Evolutionary conservation across 1,139 yeast genomes (phyloP).

Genomic region (Kodamaea sp.): DNA sequence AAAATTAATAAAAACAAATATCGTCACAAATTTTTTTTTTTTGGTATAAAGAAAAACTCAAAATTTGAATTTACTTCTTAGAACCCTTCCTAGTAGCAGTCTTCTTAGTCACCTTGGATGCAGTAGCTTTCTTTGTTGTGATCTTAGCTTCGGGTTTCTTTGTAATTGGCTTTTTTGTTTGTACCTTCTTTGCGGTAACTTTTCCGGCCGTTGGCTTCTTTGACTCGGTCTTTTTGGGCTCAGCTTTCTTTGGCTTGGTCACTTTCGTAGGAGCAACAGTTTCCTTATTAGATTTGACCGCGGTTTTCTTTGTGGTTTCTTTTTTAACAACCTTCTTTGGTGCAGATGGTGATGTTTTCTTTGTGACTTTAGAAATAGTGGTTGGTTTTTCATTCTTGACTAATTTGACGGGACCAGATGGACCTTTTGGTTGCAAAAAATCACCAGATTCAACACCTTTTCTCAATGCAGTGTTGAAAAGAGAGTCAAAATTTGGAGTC

Average conservation of each 20-base stretch:
- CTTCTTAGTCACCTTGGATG: slow-evolving; percentile 16
- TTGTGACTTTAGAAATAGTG: slow-evolving; percentile 17
- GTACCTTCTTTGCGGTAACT: slow-evolving; percentile 16
- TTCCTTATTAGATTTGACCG: slow-evolving; percentile 14
- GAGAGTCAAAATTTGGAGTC: slow-evolving; percentile 64
- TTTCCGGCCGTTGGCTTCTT: slow-evolving; percentile 19
- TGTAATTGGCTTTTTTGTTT: slow-evolving; percentile 8
- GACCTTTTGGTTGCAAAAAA: slow-evolving; percentile 84
- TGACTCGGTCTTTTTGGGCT: slow-evolving; percentile 18
- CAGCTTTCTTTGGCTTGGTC: slow-evolving; percentile 10
- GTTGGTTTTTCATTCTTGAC: slow-evolving; percentile 40
- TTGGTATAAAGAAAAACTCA: no score
- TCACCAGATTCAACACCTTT: slow-evolving; percentile 78
- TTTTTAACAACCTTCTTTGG: slow-evolving; percentile 11
- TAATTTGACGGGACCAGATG: slow-evolving; percentile 70
- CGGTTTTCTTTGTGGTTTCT: slow-evolving; percentile 12
- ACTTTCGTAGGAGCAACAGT: slow-evolving; percentile 15
- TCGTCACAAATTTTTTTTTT: no score
- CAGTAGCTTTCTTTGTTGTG: neutral
- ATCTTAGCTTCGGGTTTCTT: slow-evolving; percentile 4
- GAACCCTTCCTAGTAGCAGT: slow-evolving; percentile 24
- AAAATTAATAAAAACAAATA: no score
- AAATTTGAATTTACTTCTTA: slow-evolving; percentile 12
- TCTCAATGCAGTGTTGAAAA: slow-evolving; percentile 75
- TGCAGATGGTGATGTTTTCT: slow-evolving; percentile 15